Conservation (phyloP, 768 basidiomycete genomes). For the Leccinum rimulosum region DNA sequence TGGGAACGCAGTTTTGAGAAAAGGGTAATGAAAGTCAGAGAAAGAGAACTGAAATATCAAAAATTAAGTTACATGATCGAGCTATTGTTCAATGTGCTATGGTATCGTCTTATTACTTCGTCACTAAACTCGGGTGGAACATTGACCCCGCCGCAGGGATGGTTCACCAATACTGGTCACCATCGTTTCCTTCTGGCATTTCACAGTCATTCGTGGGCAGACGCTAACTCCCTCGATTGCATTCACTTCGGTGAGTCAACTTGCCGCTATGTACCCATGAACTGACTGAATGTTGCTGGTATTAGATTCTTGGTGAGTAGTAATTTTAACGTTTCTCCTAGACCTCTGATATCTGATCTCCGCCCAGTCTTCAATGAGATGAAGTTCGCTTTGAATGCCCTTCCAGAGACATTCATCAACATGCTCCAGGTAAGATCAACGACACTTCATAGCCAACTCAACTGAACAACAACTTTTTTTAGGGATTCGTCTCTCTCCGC, state of each 20-base stretch:
- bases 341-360: slow-evolving; percentile 2
- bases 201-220: slow-evolving; percentile 66
- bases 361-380: slow-evolving; percentile 77
- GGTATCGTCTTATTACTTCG: slow-evolving; percentile 33
- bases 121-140: neutral
- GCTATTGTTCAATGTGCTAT: slow-evolving; percentile 56
- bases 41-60: slow-evolving; percentile 81
- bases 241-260: slow-evolving; percentile 60
- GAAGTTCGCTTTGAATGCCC: slow-evolving; percentile 81
- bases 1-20: slow-evolving; percentile 90
- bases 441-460: neutral
- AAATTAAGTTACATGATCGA: slow-evolving; percentile 87
- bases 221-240: slow-evolving; percentile 79
- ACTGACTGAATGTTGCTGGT: neutral
- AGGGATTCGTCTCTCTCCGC: slow-evolving; percentile 80
- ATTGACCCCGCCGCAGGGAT: slow-evolving; percentile 29
- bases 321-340: neutral
- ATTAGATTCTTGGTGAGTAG: slow-evolving; percentile 42
- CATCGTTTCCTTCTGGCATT: slow-evolving; percentile 67
- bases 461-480: neutral
- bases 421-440: slow-evolving; percentile 62
- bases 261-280: neutral
- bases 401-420: slow-evolving; percentile 91
- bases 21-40: slow-evolving; percentile 67
- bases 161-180: slow-evolving; percentile 57